Conservation (phyloP, 495 filamentous ascomycete genomes). For the Evernia prunastri region DNA sequence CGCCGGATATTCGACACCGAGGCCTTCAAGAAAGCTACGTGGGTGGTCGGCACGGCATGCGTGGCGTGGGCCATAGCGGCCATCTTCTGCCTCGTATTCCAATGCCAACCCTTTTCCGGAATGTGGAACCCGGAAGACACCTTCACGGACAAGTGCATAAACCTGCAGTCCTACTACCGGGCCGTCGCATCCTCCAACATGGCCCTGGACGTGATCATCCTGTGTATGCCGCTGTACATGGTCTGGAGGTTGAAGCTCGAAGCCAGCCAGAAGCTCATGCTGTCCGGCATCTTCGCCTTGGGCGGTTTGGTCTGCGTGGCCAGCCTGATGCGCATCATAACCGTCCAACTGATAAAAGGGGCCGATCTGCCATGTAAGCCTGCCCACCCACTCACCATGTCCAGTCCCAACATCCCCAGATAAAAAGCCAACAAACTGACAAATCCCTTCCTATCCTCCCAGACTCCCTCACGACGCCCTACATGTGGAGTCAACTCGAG, state of each 20-base stretch:
- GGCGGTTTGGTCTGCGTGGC: conserved; percentile 33
- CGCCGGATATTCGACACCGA: conserved; percentile 33
- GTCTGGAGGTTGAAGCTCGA: conserved; percentile 23
- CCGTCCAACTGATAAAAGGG: conserved; percentile 20
- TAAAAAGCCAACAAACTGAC: too few relatives aligned
- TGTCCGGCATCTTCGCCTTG: conserved; percentile 27
- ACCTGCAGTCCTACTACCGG: conserved; percentile 38
- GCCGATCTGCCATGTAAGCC: conserved; percentile 15
- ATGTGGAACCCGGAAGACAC: conserved; percentile 32
- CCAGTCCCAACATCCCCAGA: too few relatives aligned
- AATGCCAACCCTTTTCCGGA: conserved; percentile 39
- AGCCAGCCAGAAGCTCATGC: conserved; percentile 19
- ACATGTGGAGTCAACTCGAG: conserved; percentile 22
- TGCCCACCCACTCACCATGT: too few relatives aligned
- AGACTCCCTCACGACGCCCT: conserved; percentile 16
- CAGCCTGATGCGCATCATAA: conserved; percentile 30
- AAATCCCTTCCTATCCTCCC: too few relatives aligned
- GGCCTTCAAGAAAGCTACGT: conserved; percentile 28
- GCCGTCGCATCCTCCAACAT: conserved; percentile 42
- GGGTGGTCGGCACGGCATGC: conserved; percentile 34
- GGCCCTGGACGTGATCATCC: conserved; percentile 41
- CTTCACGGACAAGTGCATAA: conserved; percentile 37
- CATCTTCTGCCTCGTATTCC: conserved; percentile 39
- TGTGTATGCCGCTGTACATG: conserved; percentile 35
- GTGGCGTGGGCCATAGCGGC: conserved; percentile 37